Evolutionary conservation across 179 eudicot genomes (phyloP), one percentile per base, ranked within the genome.

Genomic region (Spinacia oleracea): DNA sequence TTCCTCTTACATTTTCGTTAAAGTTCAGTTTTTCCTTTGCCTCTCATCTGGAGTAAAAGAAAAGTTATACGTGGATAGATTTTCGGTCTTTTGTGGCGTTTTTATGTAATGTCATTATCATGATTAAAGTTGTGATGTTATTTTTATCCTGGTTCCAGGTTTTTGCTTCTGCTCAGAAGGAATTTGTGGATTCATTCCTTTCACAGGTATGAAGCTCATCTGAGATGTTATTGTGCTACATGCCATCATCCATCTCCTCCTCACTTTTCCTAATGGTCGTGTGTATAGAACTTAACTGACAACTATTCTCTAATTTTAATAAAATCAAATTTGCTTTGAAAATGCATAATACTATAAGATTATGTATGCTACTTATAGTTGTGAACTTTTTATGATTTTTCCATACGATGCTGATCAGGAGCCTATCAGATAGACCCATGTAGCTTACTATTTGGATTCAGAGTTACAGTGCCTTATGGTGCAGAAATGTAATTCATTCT

Each of bases 131-230:
- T 58, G 73, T 81, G 70, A 62, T 43, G 53, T 69, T 51, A 3
- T 51, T 77, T 72, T 73, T 53, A n/a, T 38, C 16, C 25, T 62
- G 79, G 67, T 56, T 6, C 68, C 84, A 94, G 97, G 97, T 94
- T 38, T 94, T 94, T 82, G 98, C 97, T 76, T 77, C 81, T 51
- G 96, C 98, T 83, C 98, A 94, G 80, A 94, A 86, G 84, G 97
- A 91, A 72, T 87, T 89, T 67, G 93, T 92, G 48, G 98, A 94
- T 84, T 87, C 98, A 72, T 92, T 92, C 80, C 89, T 89, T 83
- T 91, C 94, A 70, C 98, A 94, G 93, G 98, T 93, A 80, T 34
- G 81, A 75, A 81, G 73, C 80, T 45, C 51, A 46, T 20, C 59
- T 38, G 38, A 29, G 11, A 27, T 53, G n/a, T 45, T 59, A n/a